Evolutionary conservation across 2,329 filamentous ascomycete species (phyloP), one percentile per base, ranked within the genome.

Genomic region (Neonectria ditissima): DNA sequence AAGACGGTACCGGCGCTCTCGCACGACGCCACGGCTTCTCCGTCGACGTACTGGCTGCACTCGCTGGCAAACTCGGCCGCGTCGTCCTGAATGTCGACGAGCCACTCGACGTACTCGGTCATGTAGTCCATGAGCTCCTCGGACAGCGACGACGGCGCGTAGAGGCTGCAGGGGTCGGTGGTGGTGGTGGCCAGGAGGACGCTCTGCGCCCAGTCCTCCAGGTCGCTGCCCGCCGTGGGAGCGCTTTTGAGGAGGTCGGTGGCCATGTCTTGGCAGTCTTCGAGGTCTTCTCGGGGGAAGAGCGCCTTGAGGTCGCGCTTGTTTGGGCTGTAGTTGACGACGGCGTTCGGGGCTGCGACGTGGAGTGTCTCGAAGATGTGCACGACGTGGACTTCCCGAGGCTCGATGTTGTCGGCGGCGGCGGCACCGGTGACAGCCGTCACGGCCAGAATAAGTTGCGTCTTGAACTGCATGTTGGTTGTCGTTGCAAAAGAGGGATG

Each of bases 251-350:
- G 24, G 28, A 55, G 26, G 39, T 28, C 22, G 4, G 5, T 22
- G 41, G 39, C 53, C 13, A 39, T 45, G 28, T 20, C 20, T 5
- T 32, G 26, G 28, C 53, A 55, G 5, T 55, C 53, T 11, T 20
- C 14, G 18, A 14, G 53, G 11, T 45, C 53, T n/a, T 18, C 53
- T 13, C 53, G 53, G 18, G 39, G 16, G 26, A 55, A 55, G 28
- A 55, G 53, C 11, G 24, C 39, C 22, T 30, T 26, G 9, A 20
- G 13, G 39, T 47, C 53, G 41, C 53, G 53, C 39, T 47, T 55
- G 41, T 47, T 45, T 18, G 53, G 53, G n/a, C 22, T 55, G 53
- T 55, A 47, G 53, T 47, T 37, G 34, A n/a, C 47, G 53, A 37
- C 18, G 53, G 26, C 11, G 20, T 28, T 28, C 16, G 30, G 30